Evolutionary conservation across 2,329 filamentous ascomycete genomes (phyloP).

Genomic region (Neoscytalidium dimidiatum): DNA sequence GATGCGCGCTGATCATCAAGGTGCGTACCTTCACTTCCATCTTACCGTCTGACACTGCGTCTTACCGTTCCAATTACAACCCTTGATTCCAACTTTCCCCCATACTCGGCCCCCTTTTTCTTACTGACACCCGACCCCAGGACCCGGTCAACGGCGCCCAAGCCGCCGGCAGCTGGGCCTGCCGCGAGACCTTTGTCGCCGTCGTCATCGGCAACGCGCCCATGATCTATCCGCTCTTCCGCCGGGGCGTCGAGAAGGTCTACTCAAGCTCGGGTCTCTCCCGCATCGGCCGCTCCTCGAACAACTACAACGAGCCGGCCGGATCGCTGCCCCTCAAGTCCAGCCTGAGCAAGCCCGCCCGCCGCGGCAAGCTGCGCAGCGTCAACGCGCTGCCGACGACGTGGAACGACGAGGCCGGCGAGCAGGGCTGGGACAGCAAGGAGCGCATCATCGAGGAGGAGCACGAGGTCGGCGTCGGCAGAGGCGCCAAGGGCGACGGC

Average conservation of each 20-base stretch:
- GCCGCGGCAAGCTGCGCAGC: not conserved
- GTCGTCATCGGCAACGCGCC: slow-evolving; percentile 48
- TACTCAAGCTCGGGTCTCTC: not conserved
- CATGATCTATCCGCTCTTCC: slow-evolving; percentile 34
- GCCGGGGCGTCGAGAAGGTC: not conserved
- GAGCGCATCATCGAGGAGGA: not conserved
- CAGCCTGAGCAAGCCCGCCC: not conserved
- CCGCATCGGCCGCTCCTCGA: not conserved
- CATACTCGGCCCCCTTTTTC: no score
- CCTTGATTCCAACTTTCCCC: no score
- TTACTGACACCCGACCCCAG: no score
- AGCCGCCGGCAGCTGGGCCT: slow-evolving; percentile 48
- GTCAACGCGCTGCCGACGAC: slow-evolving; percentile 1
- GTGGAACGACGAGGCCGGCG: not conserved
- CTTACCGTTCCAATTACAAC: no score
- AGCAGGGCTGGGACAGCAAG: not conserved
- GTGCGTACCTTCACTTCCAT: slow-evolving; percentile 18
- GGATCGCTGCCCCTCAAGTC: not conserved
- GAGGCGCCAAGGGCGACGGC: not conserved
- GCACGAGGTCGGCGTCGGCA: not conserved
- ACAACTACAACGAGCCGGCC: not conserved
- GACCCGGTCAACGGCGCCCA: slow-evolving; percentile 43
- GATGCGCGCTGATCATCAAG: slow-evolving; percentile 54
- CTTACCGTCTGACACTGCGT: no score
- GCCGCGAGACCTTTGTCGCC: slow-evolving; percentile 49